Evolutionary conservation across 257 asterid genomes (phyloP).

Genomic region (Handroanthus guayacan): DNA sequence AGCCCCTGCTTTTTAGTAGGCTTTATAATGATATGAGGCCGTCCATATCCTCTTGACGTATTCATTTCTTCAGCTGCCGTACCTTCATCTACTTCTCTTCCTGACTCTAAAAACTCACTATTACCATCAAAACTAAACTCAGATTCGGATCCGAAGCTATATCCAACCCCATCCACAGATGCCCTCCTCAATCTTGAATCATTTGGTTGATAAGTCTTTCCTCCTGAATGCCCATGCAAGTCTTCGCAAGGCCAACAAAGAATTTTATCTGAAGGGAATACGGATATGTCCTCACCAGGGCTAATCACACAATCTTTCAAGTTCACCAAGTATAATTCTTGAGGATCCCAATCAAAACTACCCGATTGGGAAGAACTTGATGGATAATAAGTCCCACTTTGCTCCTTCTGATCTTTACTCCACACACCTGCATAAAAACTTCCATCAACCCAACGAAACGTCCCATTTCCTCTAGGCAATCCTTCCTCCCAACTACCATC

Average conservation of each 20-base stretch:
- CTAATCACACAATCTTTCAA: constrained; percentile 59
- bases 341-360: constrained; percentile 79
- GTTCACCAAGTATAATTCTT: constrained; percentile 54
- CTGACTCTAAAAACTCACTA: constrained; percentile 42
- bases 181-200: constrained; percentile 42
- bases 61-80: constrained; percentile 47
- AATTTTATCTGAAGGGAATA: constrained; percentile 67
- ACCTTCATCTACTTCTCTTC: constrained; percentile 48
- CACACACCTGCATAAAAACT: constrained; percentile 85
- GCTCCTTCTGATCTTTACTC: constrained; percentile 73
- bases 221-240: constrained; percentile 41
- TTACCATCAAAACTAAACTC: constrained; percentile 49
- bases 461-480: constrained; percentile 85
- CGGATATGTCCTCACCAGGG: constrained; percentile 57
- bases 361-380: constrained; percentile 44
- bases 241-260: constrained; percentile 67
- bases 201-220: constrained; percentile 38
- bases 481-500: constrained; percentile 94
- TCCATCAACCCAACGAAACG: constrained; percentile 76
- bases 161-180: constrained; percentile 46
- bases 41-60: constrained; percentile 37
- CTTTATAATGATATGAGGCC: constrained; percentile 62
- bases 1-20: constrained; percentile 72
- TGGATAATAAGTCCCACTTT: constrained; percentile 82
- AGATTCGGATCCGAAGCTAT: constrained; percentile 20